phyloP scores from a whole-genome alignment of 2,329 filamentous ascomycete genomes.

The Phialocephala subalpina region DNA sequence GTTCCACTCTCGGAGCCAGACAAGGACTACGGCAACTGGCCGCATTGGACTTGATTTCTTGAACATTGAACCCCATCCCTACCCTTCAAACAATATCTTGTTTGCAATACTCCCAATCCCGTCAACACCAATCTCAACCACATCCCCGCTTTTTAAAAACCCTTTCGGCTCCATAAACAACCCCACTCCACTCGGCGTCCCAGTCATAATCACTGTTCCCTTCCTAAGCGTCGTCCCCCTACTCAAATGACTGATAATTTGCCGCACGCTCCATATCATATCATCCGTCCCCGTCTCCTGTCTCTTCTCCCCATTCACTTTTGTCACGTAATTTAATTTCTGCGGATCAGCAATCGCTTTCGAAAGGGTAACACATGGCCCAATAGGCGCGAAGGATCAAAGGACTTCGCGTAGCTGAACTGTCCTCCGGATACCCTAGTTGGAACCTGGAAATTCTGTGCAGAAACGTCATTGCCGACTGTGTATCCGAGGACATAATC shows the following conservation, averaged over 20 bases:
- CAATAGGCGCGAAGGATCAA: conserved; percentile 54
- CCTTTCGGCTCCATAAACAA: conserved; percentile 43
- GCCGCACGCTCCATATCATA: conserved; percentile 53
- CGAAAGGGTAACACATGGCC: conserved; percentile 50
- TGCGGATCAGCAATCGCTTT: conserved; percentile 26
- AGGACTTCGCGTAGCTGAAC: conserved; percentile 53
- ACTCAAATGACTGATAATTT: conserved; percentile 53
- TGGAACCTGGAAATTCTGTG: conserved; percentile 48
- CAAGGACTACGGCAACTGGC: too few species aligned
- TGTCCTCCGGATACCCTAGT: conserved; percentile 48
- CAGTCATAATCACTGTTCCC: conserved; percentile 58
- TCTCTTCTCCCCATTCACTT: conserved; percentile 52
- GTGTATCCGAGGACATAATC: conserved; percentile 53
- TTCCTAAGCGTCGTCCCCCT: conserved; percentile 52
- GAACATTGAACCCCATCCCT: too few species aligned
- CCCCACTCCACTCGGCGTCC: conserved; percentile 53
- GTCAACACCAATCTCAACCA: conserved; percentile 42
- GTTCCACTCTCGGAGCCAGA: too few species aligned
- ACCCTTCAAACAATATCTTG: conserved; percentile 41
- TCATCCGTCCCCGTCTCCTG: conserved; percentile 53
- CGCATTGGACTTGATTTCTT: too few species aligned
- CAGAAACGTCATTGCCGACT: conserved; percentile 53
- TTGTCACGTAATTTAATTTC: conserved; percentile 44
- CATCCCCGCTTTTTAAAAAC: conserved; percentile 47
- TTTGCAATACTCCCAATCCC: too few species aligned